Conservation (phyloP, 768 basidiomycete species). For the Mrakia gelida region DNA sequence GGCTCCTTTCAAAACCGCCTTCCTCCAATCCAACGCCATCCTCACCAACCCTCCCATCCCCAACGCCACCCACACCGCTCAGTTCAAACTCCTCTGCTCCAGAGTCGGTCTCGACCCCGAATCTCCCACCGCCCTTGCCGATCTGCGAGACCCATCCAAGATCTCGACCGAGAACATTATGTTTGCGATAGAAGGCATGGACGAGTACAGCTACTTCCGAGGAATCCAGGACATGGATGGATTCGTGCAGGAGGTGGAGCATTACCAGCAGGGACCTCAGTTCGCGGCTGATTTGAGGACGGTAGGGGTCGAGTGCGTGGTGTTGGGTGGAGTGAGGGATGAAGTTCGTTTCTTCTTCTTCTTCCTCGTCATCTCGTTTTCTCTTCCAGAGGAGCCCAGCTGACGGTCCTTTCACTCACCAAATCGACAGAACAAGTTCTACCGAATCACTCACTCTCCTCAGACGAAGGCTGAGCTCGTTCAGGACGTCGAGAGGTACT, state of each 20-base stretch:
- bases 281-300: slow-evolving; percentile 12
- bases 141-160: slow-evolving; percentile 52
- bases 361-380: not conserved
- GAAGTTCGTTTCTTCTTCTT: slow-evolving; percentile 8
- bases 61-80: slow-evolving; percentile 37
- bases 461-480: slow-evolving; percentile 52
- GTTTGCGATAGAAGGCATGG: slow-evolving; percentile 58
- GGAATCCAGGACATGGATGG: slow-evolving; percentile 61
- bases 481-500: slow-evolving; percentile 61
- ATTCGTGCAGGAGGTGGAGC: slow-evolving; percentile 43
- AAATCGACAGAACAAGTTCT: slow-evolving; percentile 60
- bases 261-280: slow-evolving; percentile 15
- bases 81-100: slow-evolving; percentile 61
- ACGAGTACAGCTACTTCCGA: slow-evolving; percentile 61
- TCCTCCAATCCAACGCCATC: slow-evolving; percentile 71
- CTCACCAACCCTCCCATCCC: slow-evolving; percentile 53
- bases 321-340: slow-evolving; percentile 23
- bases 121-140: slow-evolving; percentile 51
- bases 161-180: slow-evolving; percentile 55
- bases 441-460: slow-evolving; percentile 65
- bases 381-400: not conserved
- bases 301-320: slow-evolving; percentile 28
- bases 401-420: not conserved
- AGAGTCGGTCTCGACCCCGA: slow-evolving; percentile 57
- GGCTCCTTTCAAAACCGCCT: slow-evolving; percentile 64